Evolutionary conservation across 768 basidiomycete genomes (phyloP), one percentile per base, ranked within the genome.

Genomic region (Naematelia encephala): DNA sequence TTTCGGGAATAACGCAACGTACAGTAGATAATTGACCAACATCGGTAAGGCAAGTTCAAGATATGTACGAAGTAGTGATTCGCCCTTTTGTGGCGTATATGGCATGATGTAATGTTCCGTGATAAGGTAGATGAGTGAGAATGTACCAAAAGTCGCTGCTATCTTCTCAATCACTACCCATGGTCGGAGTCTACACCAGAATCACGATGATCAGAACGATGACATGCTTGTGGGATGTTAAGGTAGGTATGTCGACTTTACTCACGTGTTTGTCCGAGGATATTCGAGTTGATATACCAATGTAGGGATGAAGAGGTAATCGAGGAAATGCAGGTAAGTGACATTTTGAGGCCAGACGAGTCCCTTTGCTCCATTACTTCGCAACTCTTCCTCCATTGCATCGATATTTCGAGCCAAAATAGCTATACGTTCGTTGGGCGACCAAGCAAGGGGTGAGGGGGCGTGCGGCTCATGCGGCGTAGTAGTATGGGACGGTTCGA

Each of bases 261-360:
- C 84, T 51, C 69, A 90, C 90, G 82, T 80, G 28, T 89, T 85
- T 10, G 94, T 97, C 51, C 94, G 80, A 10, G 94, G 94, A 76
- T 93, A 99, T 77, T 97, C 93, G 29, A 98, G 81, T 75, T 98
- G 92, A 71, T 99, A 99, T 5, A 97, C 92, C 44, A 99, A 82
- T 0, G 91, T 91, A 13, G 96, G 96, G 47, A 89, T 86, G 39
- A 93, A 79, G 78, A 90, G 84, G 78, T 93, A 99, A 39, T 87
- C 83, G 26, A 83, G 83, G 72, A 92, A 98, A 76, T 91, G 87
- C 69, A 81, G 83, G 71, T 85, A 82, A 0, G 86, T 87, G 61
- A 98, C 82, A 73, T 92, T 97, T 48, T 86, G 81, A 0, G 93
- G 93, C 85, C 89, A 99, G 16, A 81, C 82, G 39, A 92, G 81